These are phyloP conservation scores for Hypomontagnella monticulosa DNA, from an alignment of 495 filamentous ascomycete species.

Conservation along the genomic window DNA sequence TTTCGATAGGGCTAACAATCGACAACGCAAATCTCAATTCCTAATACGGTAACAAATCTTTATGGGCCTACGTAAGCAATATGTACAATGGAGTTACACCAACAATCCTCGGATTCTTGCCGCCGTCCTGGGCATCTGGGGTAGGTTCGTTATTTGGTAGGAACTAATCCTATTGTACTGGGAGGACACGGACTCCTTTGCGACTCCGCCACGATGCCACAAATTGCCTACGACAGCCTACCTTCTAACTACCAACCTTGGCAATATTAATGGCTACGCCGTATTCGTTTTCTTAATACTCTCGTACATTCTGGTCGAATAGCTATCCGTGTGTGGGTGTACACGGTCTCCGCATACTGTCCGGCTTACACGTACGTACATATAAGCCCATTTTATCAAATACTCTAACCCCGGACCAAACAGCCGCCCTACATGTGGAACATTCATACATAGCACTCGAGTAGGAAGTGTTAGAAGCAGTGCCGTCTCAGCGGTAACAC, in stretches of 20 bases:
- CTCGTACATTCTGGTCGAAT: background rate
- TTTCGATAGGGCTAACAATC: background rate
- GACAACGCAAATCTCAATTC: conserved; percentile 15
- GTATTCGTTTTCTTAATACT: conserved; percentile 33
- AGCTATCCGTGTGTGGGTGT: conserved; percentile 18
- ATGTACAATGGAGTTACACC: conserved; percentile 6
- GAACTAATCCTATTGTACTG: too few relatives aligned
- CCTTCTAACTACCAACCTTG: background rate
- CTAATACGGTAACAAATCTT: conserved; percentile 12
- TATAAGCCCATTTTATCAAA: too few relatives aligned
- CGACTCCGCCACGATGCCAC: conserved; percentile 27
- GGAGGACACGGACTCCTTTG: background rate
- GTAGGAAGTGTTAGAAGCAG: background rate
- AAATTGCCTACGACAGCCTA: conserved; percentile 15
- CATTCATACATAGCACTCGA: background rate
- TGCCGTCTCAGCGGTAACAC: conserved; percentile 11
- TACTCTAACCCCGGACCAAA: background rate
- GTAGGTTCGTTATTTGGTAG: background rate
- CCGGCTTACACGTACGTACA: conserved; percentile 1
- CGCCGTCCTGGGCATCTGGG: background rate
- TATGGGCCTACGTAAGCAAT: conserved; percentile 25
- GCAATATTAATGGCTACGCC: conserved; percentile 11
- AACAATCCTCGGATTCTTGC: conserved; percentile 9
- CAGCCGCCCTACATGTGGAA: too few relatives aligned
- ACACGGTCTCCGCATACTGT: conserved; percentile 14